Percentiles rank a stretch among this genome's conserved stretches.
phyloP scores from a whole-genome alignment of 2,329 filamentous ascomycete genomes.

The Parafenestella ontariensis region DNA sequence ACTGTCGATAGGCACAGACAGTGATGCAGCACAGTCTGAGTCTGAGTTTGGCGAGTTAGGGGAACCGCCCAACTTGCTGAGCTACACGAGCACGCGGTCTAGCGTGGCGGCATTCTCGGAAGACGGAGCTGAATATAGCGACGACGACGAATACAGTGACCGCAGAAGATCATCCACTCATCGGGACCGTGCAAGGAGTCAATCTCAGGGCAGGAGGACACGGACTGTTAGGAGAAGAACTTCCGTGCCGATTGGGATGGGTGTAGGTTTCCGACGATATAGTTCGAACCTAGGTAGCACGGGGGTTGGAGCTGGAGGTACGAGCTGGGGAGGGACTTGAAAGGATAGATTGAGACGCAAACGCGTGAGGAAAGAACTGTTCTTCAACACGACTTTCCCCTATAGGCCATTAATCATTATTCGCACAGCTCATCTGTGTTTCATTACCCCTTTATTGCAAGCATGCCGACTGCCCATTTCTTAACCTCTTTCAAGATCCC shows the following conservation, averaged over 20 bases:
- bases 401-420: background rate
- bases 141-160: slow-evolving; percentile 11
- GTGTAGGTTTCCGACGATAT: slow-evolving; percentile 52
- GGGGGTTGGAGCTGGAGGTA: slow-evolving; percentile 42
- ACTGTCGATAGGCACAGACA: slow-evolving; percentile 3
- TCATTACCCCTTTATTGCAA: background rate
- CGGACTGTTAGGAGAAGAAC: slow-evolving; percentile 46
- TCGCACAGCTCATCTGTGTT: background rate
- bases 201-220: slow-evolving; percentile 44
- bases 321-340: slow-evolving; percentile 43
- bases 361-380: background rate
- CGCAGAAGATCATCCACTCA: slow-evolving; percentile 22
- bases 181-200: slow-evolving; percentile 23
- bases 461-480: background rate
- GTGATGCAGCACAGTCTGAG: slow-evolving; percentile 37
- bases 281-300: slow-evolving; percentile 55
- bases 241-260: slow-evolving; percentile 56
- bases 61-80: slow-evolving; percentile 43
- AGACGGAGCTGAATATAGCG: slow-evolving; percentile 27
- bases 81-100: slow-evolving; percentile 38
- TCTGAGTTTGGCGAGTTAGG: slow-evolving; percentile 47
- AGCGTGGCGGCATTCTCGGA: slow-evolving; percentile 33
- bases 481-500: background rate
- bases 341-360: background rate
- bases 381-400: background rate